A percentile compares a stretch with the other conserved stretches of the same genome.
Conservation (phyloP, 2,329 filamentous ascomycete species). For the Apiospora phragmitis region DNA sequence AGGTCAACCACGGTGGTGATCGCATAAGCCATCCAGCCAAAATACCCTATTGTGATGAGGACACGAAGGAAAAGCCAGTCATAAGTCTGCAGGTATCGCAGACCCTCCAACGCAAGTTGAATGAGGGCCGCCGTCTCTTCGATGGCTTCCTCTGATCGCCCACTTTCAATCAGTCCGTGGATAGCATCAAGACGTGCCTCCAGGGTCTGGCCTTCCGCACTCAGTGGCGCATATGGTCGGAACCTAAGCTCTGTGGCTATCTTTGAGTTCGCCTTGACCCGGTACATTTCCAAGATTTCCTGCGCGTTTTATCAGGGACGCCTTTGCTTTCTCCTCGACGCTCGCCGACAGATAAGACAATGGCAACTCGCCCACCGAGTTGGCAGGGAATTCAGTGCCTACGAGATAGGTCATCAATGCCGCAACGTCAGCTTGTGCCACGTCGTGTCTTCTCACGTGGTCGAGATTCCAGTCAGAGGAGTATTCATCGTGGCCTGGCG, state of each 20-base stretch:
- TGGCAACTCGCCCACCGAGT: conserved; percentile 92
- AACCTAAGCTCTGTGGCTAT: conserved; percentile 74
- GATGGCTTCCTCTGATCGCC: conserved; percentile 75
- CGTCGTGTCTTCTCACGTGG: conserved; percentile 81
- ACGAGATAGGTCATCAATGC: conserved; percentile 92
- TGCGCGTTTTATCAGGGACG: conserved; percentile 84
- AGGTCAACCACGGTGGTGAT: conserved; percentile 85
- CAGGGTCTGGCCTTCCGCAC: conserved; percentile 55
- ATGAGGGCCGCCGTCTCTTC: conserved; percentile 75
- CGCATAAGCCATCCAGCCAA: conserved; percentile 95
- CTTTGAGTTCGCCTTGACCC: conserved; percentile 88
- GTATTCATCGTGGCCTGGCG: conserved; percentile 86
- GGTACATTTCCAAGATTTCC: conserved; percentile 93
- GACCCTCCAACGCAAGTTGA: conserved; percentile 72
- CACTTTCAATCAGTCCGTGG: conserved; percentile 63
- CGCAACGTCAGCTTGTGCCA: conserved; percentile 90
- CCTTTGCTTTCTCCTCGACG: conserved; percentile 77
- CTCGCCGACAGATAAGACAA: conserved; percentile 76
- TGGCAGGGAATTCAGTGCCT: conserved; percentile 88
- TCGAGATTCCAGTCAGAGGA: conserved; percentile 87
- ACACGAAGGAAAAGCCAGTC: conserved; percentile 95
- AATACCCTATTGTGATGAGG: conserved; percentile 84
- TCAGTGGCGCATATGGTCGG: conserved; percentile 71
- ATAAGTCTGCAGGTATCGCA: conserved; percentile 95
- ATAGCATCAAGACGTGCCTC: conserved; percentile 70